phyloP scores from a whole-genome alignment of 2,329 filamentous ascomycete genomes.

The Fusarium sublunatum region DNA sequence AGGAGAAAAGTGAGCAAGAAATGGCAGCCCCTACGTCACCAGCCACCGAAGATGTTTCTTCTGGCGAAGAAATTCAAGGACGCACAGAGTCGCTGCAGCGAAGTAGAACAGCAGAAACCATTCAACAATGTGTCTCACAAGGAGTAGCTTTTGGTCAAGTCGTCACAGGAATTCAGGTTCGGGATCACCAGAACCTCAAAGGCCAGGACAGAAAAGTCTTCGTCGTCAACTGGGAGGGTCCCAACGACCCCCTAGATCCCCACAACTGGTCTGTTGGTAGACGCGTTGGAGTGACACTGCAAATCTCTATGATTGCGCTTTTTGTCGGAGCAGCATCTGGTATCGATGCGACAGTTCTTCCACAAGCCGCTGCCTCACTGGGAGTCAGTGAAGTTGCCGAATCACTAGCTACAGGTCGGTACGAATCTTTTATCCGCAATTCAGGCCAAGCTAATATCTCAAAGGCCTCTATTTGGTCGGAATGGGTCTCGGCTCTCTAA shows the following conservation, averaged over 20 bases:
- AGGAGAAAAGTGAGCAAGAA: not conserved
- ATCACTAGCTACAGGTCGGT: conserved; percentile 58
- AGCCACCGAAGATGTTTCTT: not conserved
- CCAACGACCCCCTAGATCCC: conserved; percentile 57
- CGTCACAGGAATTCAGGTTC: conserved; percentile 48
- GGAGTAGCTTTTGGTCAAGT: conserved; percentile 44
- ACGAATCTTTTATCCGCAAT: fast-evolving
- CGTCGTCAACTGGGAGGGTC: conserved; percentile 49
- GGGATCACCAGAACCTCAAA: conserved; percentile 39
- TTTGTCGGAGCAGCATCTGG: conserved; percentile 63
- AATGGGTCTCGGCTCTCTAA: conserved; percentile 52
- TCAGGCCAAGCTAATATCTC: not conserved
- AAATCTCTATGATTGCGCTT: conserved; percentile 60
- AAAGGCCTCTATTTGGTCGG: conserved; percentile 50
- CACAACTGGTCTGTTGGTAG: conserved; percentile 57
- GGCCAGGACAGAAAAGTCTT: conserved; percentile 48
- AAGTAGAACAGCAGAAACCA: conserved; percentile 9
- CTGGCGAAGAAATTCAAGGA: not conserved
- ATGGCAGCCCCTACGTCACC: not conserved
- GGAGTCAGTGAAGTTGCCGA: conserved; percentile 62
- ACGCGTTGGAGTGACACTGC: conserved; percentile 53
- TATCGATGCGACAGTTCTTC: conserved; percentile 62
- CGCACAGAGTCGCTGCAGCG: conserved; percentile 1
- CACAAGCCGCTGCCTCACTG: conserved; percentile 58
- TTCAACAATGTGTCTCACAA: conserved; percentile 21